Evolutionary conservation across 1,139 yeast genomes (phyloP).

Genomic region (Lodderomyces orthopsilosis): DNA sequence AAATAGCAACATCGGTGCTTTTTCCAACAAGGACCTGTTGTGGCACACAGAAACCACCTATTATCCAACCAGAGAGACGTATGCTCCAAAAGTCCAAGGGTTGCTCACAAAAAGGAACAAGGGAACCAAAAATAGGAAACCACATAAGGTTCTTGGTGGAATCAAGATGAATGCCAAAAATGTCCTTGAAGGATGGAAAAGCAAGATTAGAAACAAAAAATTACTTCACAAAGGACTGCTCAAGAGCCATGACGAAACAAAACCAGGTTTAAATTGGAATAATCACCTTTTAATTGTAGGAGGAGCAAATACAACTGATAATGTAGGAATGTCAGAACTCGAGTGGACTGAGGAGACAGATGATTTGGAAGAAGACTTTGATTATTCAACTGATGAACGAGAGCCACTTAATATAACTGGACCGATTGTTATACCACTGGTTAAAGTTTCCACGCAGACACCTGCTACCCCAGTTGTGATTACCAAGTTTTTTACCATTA

Average conservation of each 20-base stretch:
- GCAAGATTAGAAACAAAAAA: background rate
- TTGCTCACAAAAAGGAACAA: background rate
- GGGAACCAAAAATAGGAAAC: background rate
- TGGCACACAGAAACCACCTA: background rate
- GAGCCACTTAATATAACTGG: background rate
- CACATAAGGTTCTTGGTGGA: background rate
- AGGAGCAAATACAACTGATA: background rate
- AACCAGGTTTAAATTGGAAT: background rate
- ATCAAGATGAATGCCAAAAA: background rate
- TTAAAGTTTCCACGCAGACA: background rate
- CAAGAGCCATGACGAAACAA: background rate
- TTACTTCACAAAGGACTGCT: background rate
- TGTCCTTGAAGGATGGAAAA: background rate
- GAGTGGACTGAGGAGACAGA: slow-evolving; percentile 1
- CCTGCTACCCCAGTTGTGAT: background rate
- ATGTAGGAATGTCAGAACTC: background rate
- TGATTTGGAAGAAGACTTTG: slow-evolving; percentile 1
- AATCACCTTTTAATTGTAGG: background rate
- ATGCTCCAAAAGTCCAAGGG: background rate
- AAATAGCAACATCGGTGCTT: background rate
- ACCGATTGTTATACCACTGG: background rate
- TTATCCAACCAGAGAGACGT: background rate
- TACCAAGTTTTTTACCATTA: background rate
- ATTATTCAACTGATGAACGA: background rate
- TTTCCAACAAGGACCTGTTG: background rate